These are phyloP conservation scores for Lagerstroemia speciosa DNA, from an alignment of 345 rosid genomes.

Conservation along the genomic window DNA sequence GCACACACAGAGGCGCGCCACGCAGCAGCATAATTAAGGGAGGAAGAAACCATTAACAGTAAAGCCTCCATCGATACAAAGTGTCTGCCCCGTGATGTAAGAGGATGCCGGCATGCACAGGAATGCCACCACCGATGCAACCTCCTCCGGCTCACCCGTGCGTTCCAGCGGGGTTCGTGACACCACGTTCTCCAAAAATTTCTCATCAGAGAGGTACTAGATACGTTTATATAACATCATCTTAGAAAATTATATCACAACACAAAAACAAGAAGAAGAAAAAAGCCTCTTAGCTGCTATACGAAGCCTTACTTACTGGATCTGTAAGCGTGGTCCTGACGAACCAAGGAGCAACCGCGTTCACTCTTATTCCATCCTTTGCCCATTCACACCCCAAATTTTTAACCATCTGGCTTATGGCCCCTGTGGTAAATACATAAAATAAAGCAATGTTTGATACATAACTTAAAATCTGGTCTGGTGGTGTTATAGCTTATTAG, in stretches of 20 bases:
- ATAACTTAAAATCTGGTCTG: too few species aligned
- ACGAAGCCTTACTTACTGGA: slow-evolving; percentile 5
- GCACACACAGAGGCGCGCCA: too few species aligned
- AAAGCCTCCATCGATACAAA: slow-evolving; percentile 13
- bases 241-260: neutral
- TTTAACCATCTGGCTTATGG: slow-evolving; percentile 36
- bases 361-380: slow-evolving; percentile 47
- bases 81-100: slow-evolving; percentile 54
- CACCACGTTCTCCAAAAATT: slow-evolving; percentile 11
- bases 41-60: slow-evolving; percentile 6
- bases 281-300: neutral
- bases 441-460: neutral
- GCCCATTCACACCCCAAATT: slow-evolving; percentile 72
- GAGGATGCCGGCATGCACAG: slow-evolving; percentile 58
- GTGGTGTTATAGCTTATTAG: too few species aligned
- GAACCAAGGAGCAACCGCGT: slow-evolving; percentile 45
- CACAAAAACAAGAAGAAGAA: too few species aligned
- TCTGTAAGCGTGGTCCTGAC: slow-evolving; percentile 20
- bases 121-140: slow-evolving; percentile 41
- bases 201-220: neutral
- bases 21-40: neutral
- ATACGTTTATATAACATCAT: neutral
- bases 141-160: slow-evolving; percentile 41
- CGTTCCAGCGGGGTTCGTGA: slow-evolving; percentile 43
- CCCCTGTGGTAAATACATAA: slow-evolving; percentile 24